Conservation (phyloP, 768 basidiomycete species). For the Termitomyces sp. region DNA sequence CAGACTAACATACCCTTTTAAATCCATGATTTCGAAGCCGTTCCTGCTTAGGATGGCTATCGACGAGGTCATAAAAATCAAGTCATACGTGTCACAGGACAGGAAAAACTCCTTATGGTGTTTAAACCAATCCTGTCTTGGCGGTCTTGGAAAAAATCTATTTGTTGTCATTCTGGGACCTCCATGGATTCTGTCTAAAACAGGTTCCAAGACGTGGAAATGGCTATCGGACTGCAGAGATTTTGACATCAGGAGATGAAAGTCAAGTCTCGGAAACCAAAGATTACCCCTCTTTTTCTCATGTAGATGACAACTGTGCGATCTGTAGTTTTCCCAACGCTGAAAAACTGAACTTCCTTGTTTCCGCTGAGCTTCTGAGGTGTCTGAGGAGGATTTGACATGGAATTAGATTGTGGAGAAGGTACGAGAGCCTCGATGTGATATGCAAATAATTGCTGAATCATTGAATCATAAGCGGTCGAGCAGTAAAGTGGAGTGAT, state of each 20-base stretch:
- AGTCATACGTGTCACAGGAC: constrained; percentile 78
- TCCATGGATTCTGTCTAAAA: constrained; percentile 80
- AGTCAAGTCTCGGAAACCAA: constrained; percentile 28
- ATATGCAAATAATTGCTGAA: constrained; percentile 81
- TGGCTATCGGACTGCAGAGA: constrained; percentile 63
- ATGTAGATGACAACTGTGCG: constrained; percentile 93
- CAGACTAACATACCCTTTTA: constrained; percentile 69
- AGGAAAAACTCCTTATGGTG: constrained; percentile 85
- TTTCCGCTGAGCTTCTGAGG: constrained; percentile 88
- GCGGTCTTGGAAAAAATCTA: constrained; percentile 55
- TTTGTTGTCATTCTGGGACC: constrained; percentile 57
- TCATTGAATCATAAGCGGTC: not conserved
- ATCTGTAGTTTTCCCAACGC: constrained; percentile 80
- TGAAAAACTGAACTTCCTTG: constrained; percentile 94
- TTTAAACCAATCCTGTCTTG: constrained; percentile 89
- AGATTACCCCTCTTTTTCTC: constrained; percentile 78
- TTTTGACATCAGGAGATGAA: not conserved
- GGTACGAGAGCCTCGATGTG: constrained; percentile 96
- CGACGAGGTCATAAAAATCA: constrained; percentile 87
- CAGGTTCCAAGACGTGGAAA: constrained; percentile 92
- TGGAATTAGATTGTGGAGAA: constrained; percentile 61
- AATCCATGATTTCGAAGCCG: constrained; percentile 97
- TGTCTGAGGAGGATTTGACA: constrained; percentile 63
- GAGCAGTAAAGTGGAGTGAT: constrained; percentile 20
- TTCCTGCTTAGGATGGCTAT: constrained; percentile 89